These are phyloP conservation scores for Alternaria arbusti DNA, from an alignment of 2,329 filamentous ascomycete species.

Conservation along the genomic window DNA sequence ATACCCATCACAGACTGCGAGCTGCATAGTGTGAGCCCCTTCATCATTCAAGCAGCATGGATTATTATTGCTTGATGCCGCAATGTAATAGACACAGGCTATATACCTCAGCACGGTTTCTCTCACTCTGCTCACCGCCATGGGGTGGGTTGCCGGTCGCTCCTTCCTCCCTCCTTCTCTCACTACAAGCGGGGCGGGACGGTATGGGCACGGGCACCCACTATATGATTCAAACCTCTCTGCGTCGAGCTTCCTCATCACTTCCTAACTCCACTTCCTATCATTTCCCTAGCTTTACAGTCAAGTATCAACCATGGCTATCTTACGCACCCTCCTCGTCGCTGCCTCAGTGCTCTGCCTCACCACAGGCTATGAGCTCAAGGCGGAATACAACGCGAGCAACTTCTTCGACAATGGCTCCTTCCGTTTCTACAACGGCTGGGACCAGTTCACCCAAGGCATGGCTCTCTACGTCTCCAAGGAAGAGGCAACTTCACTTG, in stretches of 20 bases:
- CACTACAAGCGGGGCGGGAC: neutral
- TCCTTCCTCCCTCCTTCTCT: neutral
- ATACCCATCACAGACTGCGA: neutral
- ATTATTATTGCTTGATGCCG: neutral
- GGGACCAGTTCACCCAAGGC: constrained; percentile 22
- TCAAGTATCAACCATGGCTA: neutral
- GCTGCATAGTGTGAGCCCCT: no score
- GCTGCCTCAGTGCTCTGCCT: neutral
- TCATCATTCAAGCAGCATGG: neutral
- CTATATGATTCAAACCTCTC: neutral
- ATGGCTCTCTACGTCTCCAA: constrained; percentile 30
- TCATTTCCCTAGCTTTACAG: neutral
- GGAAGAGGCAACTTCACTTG: constrained; percentile 17
- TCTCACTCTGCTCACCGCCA: neutral
- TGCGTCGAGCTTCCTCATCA: neutral
- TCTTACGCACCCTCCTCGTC: neutral
- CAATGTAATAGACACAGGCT: neutral
- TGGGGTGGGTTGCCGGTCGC: neutral
- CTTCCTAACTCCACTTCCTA: neutral
- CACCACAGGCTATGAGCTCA: constrained; percentile 17
- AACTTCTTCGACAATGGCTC: constrained; percentile 24
- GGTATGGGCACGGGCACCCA: neutral
- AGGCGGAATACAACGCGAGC: constrained; percentile 20
- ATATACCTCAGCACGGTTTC: neutral
- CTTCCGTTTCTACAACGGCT: constrained; percentile 21